Evolutionary conservation across 805 yeast genomes (phyloP), one percentile per base, ranked within the genome.

Genomic region (Maudiozyma barnettii): DNA sequence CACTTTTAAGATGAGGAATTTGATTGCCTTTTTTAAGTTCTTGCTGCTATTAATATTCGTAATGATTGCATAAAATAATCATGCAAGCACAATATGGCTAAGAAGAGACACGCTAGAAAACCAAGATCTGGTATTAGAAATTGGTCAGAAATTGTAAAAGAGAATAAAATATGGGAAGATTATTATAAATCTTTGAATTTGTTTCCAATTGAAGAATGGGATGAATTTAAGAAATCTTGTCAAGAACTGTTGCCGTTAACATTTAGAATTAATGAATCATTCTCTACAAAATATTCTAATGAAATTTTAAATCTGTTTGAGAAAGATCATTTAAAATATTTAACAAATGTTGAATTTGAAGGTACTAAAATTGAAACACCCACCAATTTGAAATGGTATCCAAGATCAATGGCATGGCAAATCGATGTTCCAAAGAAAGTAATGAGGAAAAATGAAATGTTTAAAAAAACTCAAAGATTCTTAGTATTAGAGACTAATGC

Each of bases 401-500:
- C 98, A 38, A 76, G 84, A 56, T 73, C 80, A 41, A 72, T 90
- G 50, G 98, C 91, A 14, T 93, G 95, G 91, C 97, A 90, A 71
- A 74, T 91, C 47, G 90, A 88, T 60, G 88, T 90, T 44, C 87
- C 96, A 52, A 93, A 93, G 69, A 76, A 85, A 18, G 95, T 86
- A 12, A 83, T 93, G 57, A 81, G 96, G 58, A 89, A 89, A 65
- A 84, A 87, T 60, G 83, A 82, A 49, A 81, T 79, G 52, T 93
- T 86, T 65, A 77, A 95, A 16, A 76, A 82, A 55, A 85, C 95
- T 42, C 99, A 93, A 67, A 73, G 95, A 54, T 93, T 88, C 58
- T 72, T 93, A 55, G 97, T 93, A 19, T 77, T 87, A 41, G 99
- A 93, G 70, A 93, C 95, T 38, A 95, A 89, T 45, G 96, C 87